Evolutionary conservation across 257 asterid species (phyloP), one percentile per base, ranked within the genome.

Genomic region (Fraxinus excelsior): DNA sequence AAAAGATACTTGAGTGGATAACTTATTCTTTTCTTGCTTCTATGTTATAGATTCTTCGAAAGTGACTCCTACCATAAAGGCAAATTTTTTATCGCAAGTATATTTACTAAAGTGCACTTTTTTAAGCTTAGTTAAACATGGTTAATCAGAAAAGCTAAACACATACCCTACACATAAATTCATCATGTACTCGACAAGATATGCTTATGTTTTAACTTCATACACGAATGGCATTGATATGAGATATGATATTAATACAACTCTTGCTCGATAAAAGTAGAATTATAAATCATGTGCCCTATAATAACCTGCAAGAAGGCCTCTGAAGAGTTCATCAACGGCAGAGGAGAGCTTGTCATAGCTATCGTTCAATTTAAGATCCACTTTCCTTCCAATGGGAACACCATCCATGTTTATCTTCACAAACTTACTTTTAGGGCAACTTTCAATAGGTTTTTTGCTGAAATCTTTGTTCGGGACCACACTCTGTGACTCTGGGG

Each of bases 371-470:
- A 96, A 88, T 81, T 87, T 88, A 10, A 95, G 97, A 83, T 95
- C 94, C 16, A 95, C 91, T 85, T 95, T 95, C 66, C 99, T 87
- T 60, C 99, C 99, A 73, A 93, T 95, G 26, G 98, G 98, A 28
- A 95, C 81, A 19, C 99, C 98, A 76, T 95, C 98, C 99, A 95
- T 95, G 81, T 95, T 95, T 85, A 95, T 91, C 93, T 95, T 95
- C 81, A 95, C 99, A 81, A 93, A 89, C 77, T 79, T 82, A 25
- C 88, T 87, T 78, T 82, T 87, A 19, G 81, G 81, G 81, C 80
- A 35, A 26, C 46, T 92, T 69, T 86, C 90, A 1, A 51, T 64
- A 2, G 84, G 76, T 64, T 90, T 90, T 25, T 84, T 75, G 38
- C 62, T 34, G 32, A 82, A 46, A 32, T 13, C 78, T 81, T 92